Conservation (phyloP, 352 stramenopile species). For the Phytophthora fragariaefolia region DNA sequence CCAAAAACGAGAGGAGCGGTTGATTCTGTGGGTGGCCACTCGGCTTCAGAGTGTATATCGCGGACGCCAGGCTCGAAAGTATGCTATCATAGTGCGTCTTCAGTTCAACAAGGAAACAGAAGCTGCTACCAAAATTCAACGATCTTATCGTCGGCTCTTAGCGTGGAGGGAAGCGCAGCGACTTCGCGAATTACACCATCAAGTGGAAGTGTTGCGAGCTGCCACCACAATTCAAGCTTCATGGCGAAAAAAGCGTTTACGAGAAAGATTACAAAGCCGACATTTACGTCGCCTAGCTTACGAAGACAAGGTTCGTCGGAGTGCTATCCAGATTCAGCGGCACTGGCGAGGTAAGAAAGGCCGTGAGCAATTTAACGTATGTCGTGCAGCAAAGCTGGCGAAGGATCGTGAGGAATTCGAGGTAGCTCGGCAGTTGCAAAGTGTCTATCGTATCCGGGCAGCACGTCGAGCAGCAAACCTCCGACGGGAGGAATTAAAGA, state of each 20-base stretch:
- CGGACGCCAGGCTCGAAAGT: constrained; percentile 60
- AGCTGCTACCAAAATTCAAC: constrained; percentile 69
- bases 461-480: constrained; percentile 45
- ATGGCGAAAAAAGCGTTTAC: constrained; percentile 54
- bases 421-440: constrained; percentile 71
- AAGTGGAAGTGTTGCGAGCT: constrained; percentile 31
- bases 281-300: constrained; percentile 23
- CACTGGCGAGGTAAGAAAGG: constrained; percentile 67
- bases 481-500: constrained; percentile 45
- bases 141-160: constrained; percentile 38
- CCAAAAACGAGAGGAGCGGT: constrained; percentile 54
- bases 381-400: constrained; percentile 38
- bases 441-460: constrained; percentile 52
- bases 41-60: constrained; percentile 72
- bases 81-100: constrained; percentile 48
- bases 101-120: constrained; percentile 60
- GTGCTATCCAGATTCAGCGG: constrained; percentile 74
- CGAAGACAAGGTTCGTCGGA: constrained; percentile 35
- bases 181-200: constrained; percentile 21
- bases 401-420: constrained; percentile 48
- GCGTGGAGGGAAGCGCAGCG: constrained; percentile 21
- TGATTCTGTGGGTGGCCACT: constrained; percentile 61
- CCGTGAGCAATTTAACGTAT: constrained; percentile 33
- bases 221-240: constrained; percentile 49
- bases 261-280: constrained; percentile 35